A percentile compares a stretch with the other conserved stretches of the same genome.
Conservation (phyloP, 1,284 basidiomycete genomes). For the Dichomitus squalens region DNA sequence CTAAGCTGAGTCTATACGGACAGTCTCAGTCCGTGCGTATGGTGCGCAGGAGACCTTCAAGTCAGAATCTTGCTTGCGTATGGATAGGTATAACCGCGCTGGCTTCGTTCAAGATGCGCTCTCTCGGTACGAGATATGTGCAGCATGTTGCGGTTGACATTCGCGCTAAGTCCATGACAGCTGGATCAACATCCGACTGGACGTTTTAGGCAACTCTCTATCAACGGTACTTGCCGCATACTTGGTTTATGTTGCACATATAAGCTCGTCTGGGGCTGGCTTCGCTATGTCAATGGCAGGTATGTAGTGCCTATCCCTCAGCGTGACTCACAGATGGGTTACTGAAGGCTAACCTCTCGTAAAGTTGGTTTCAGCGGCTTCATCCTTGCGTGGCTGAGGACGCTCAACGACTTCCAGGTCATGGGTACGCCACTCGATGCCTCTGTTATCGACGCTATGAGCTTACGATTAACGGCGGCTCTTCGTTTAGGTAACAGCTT, state of each 20-base stretch:
- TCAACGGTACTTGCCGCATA: constrained; percentile 54
- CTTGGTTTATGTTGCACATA: constrained; percentile 46
- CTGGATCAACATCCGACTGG: constrained; percentile 37
- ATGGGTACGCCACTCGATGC: constrained; percentile 37
- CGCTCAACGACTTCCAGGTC: constrained; percentile 60
- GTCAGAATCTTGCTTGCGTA: constrained; percentile 43
- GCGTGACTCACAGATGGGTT: too few species aligned
- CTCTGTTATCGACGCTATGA: background rate
- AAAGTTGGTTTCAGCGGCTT: constrained; percentile 55
- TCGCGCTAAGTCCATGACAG: background rate
- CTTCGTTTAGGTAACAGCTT: constrained; percentile 13
- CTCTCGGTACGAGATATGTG: constrained; percentile 41
- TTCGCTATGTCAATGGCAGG: constrained; percentile 53
- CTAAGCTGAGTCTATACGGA: too few species aligned
- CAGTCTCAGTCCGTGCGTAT: constrained; percentile 66
- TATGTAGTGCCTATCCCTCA: too few species aligned
- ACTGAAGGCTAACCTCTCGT: background rate
- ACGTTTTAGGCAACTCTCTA: constrained; percentile 51
- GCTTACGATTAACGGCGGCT: background rate
- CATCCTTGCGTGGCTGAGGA: constrained; percentile 57
- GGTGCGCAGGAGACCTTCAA: constrained; percentile 51
- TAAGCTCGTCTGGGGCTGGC: constrained; percentile 47
- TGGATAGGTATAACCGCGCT: constrained; percentile 50
- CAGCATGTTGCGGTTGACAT: background rate
- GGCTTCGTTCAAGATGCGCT: constrained; percentile 51